phyloP scores from a whole-genome alignment of 2,329 filamentous ascomycete genomes.

The Didymella segeticola region DNA sequence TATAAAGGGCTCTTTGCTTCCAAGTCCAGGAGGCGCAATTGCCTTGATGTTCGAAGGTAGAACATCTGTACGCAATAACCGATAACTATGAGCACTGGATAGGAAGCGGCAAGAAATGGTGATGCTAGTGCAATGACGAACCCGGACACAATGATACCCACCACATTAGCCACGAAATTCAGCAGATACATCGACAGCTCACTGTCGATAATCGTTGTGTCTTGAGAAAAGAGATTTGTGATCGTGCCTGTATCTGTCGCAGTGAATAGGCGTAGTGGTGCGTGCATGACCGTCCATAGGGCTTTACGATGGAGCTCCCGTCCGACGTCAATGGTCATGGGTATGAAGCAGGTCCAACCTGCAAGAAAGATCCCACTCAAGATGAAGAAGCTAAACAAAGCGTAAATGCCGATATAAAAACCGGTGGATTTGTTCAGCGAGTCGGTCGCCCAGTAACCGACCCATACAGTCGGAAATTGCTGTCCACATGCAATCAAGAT shows the following conservation, averaged over 20 bases:
- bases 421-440: background rate
- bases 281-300: slow-evolving; percentile 3
- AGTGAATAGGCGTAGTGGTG: slow-evolving; percentile 3
- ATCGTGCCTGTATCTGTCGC: slow-evolving; percentile 1
- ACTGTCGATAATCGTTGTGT: slow-evolving; percentile 18
- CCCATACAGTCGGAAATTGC: slow-evolving; percentile 6
- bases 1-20: slow-evolving; percentile 57
- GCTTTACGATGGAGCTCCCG: background rate
- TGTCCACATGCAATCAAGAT: background rate
- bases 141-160: slow-evolving; percentile 26
- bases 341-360: background rate
- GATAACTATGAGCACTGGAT: slow-evolving; percentile 44
- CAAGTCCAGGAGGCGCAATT: slow-evolving; percentile 58
- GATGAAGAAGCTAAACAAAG: background rate
- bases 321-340: background rate
- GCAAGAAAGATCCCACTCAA: background rate
- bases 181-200: slow-evolving; percentile 7
- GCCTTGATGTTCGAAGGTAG: slow-evolving; percentile 54
- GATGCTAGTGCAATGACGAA: slow-evolving; percentile 44
- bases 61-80: slow-evolving; percentile 37
- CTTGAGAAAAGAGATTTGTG: slow-evolving; percentile 18
- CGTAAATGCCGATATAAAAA: slow-evolving; percentile 9
- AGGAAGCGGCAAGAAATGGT: slow-evolving; percentile 37
- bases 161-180: slow-evolving; percentile 13
- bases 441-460: background rate